These are phyloP conservation scores for Colletotrichum magnum DNA, from an alignment of 2,329 filamentous ascomycete species.

Conservation along the genomic window DNA sequence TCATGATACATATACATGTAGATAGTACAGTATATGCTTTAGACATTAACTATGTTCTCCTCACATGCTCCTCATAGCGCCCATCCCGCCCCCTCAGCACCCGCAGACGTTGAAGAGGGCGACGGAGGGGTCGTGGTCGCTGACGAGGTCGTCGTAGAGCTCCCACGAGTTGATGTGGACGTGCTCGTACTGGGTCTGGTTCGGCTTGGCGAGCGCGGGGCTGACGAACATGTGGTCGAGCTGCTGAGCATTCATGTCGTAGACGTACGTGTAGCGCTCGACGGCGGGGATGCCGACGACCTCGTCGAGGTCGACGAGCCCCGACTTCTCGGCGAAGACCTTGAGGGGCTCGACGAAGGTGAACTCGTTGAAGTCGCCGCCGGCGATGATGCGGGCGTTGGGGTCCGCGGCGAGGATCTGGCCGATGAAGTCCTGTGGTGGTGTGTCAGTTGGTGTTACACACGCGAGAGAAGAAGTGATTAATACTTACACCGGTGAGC, in stretches of 20 bases:
- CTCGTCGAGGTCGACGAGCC: constrained; percentile 74
- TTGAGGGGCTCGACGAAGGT: constrained; percentile 72
- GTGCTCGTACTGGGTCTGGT: constrained; percentile 70
- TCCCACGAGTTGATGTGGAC: constrained; percentile 81
- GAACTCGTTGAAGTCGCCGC: constrained; percentile 83
- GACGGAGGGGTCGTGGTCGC: constrained; percentile 79
- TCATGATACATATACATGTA: not conserved
- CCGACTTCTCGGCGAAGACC: constrained; percentile 66
- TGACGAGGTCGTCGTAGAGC: constrained; percentile 67
- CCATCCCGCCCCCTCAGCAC: constrained; percentile 39
- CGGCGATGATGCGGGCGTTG: constrained; percentile 70
- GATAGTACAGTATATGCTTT: not conserved
- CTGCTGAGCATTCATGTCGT: constrained; percentile 77
- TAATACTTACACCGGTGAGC: constrained; percentile 66
- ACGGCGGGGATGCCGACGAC: constrained; percentile 63
- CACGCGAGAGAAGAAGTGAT: not conserved
- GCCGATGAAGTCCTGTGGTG: constrained; percentile 64
- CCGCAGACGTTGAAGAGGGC: constrained; percentile 73
- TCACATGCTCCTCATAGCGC: not conserved
- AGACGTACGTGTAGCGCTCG: constrained; percentile 81
- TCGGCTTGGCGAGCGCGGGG: constrained; percentile 59
- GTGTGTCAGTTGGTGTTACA: constrained; percentile 35
- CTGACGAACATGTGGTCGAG: constrained; percentile 80
- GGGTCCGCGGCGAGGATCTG: constrained; percentile 70
- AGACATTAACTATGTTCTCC: constrained; percentile 6